These are phyloP conservation scores for Alisma plantagoaquatica DNA, from an alignment of 106 monocot species.

Conservation along the genomic window DNA sequence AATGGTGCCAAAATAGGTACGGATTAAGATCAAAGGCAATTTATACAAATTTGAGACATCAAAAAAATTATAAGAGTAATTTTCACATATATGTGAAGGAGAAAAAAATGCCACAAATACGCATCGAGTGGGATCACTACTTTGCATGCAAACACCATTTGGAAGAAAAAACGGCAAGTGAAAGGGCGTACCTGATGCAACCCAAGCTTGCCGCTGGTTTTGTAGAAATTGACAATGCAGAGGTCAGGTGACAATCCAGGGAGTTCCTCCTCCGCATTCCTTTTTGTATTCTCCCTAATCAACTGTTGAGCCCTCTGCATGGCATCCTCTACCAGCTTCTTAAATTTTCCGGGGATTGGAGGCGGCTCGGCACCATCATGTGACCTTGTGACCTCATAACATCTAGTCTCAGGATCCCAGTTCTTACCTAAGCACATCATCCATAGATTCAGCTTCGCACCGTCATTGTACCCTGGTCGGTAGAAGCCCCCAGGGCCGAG, in stretches of 20 bases:
- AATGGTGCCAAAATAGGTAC: too few relatives aligned
- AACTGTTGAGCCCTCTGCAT: slow-evolving; percentile 29
- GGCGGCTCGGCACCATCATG: slow-evolving; percentile 45
- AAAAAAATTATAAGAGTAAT: too few relatives aligned
- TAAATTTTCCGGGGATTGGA: slow-evolving; percentile 35
- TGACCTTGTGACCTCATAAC: slow-evolving; percentile 27
- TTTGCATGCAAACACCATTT: too few relatives aligned
- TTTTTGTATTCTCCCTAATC: not conserved
- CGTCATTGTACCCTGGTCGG: slow-evolving; percentile 44
- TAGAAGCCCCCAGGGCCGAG: slow-evolving; percentile 53
- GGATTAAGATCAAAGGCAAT: too few relatives aligned
- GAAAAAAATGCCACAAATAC: too few relatives aligned
- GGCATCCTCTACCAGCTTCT: slow-evolving; percentile 25
- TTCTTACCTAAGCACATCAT: slow-evolving; percentile 86
- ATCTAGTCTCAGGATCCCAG: slow-evolving; percentile 51
- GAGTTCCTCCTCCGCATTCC: slow-evolving; percentile 25
- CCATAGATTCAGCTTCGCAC: slow-evolving; percentile 40
- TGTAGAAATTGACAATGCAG: slow-evolving; percentile 60
- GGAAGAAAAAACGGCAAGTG: too few relatives aligned
- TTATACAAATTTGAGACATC: too few relatives aligned
- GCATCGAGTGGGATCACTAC: too few relatives aligned
- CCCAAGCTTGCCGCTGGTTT: slow-evolving; percentile 36
- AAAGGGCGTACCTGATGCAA: too few relatives aligned
- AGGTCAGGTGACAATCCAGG: slow-evolving; percentile 45
- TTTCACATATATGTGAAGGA: too few relatives aligned